phyloP scores from a whole-genome alignment of 495 filamentous ascomycete genomes.

The Xylaria curta region DNA sequence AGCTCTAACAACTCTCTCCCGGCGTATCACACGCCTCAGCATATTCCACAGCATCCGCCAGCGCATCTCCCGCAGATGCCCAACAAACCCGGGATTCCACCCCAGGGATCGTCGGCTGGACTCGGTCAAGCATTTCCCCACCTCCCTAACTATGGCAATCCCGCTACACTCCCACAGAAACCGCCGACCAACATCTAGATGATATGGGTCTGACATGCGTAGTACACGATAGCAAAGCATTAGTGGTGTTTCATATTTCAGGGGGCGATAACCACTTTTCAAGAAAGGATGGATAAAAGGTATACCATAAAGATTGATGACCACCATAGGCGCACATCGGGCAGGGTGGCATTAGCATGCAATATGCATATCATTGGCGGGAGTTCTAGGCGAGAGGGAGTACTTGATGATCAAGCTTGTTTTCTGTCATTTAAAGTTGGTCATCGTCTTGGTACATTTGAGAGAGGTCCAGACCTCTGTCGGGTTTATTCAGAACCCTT shows the following conservation, averaged over 20 bases:
- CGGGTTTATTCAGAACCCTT: neutral
- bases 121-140: conserved; percentile 51
- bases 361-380: conserved; percentile 40
- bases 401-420: conserved; percentile 27
- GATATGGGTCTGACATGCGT: conserved; percentile 32
- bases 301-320: conserved; percentile 37
- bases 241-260: conserved; percentile 42
- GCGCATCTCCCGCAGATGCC: conserved; percentile 44
- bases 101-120: conserved; percentile 37
- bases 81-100: conserved; percentile 43
- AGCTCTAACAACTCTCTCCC: conserved; percentile 60
- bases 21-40: conserved; percentile 49
- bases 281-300: conserved; percentile 40
- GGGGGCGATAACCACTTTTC: conserved; percentile 29
- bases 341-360: conserved; percentile 31
- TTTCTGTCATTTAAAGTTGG: conserved; percentile 26
- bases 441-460: conserved; percentile 20
- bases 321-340: conserved; percentile 39
- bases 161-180: conserved; percentile 62
- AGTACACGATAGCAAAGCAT: conserved; percentile 40
- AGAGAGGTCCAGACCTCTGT: neutral
- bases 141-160: conserved; percentile 62
- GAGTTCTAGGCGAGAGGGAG: conserved; percentile 37
- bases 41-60: conserved; percentile 43
- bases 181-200: conserved; percentile 52